Base-by-base conservation (phyloP, 164 flowering plant species). In the Tetracentron sinense region DNA sequence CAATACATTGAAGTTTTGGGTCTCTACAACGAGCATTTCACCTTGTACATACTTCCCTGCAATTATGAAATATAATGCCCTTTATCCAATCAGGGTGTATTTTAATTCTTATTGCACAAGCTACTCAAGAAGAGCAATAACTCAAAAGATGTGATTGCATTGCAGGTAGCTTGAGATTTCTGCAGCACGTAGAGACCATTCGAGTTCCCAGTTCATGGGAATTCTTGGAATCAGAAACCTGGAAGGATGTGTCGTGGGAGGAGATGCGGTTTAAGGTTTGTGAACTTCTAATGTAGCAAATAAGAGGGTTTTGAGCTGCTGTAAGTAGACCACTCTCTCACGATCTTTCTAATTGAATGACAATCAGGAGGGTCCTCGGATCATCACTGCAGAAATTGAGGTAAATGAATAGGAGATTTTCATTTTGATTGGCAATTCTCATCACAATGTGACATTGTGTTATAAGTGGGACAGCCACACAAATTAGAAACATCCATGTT, bases 121-220 rank as follows among this genome's bases (percentile, higher is more conserved):
- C n/a, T n/a, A n/a, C n/a, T 47, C 20, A 20, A 26, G 15, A 2
- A 25, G 16, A 23, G 19, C 26, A 3, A 30, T 17, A 30, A 15
- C n/a, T 22, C 19, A 25, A 29, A 25, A 38, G 27, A 20, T 42
- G 20, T 35, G 6, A 2, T 46, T 63, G 11, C 61, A 15, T 49
- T 73, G 73, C 89, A 92, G 96, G 60, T 77, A 83, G 97, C 80
- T 76, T 93, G 78, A 88, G 97, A 75, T 68, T 93, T 57, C 12
- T 90, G 60, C 94, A 90, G 72, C 89, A 87, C 67, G 98, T 83
- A 66, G 87, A 85, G 64, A 77, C 70, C 27, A 81, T 93, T 72
- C 78, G 64, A 69, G 85, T 71, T 60, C 97, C 98, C 26, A 60
- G 56, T 58, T 73, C 81, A 29, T 84, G 89, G 94, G 73, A 80